Conservation (phyloP, 2,329 filamentous ascomycete species). For the Penicillium concentricum region DNA sequence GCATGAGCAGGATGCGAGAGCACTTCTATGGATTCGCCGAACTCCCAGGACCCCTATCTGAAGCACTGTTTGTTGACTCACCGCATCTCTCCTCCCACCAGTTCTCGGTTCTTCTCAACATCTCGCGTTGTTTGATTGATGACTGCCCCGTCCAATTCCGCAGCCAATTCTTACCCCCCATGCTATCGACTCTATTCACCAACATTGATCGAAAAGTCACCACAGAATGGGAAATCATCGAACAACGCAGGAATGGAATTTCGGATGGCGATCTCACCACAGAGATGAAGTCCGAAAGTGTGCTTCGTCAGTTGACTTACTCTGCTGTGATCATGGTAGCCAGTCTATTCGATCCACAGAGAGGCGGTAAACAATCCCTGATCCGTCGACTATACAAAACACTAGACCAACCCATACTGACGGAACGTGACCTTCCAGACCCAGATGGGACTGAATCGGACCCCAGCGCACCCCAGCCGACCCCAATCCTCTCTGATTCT, state of each 20-base stretch:
- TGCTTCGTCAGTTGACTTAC: slow-evolving; percentile 87
- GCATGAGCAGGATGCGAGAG: slow-evolving; percentile 81
- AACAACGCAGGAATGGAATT: slow-evolving; percentile 56
- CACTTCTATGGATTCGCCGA: slow-evolving; percentile 90
- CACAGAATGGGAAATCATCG: slow-evolving; percentile 79
- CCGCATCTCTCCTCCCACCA: slow-evolving; percentile 86
- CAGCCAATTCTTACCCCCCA: slow-evolving; percentile 76
- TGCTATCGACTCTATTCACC: slow-evolving; percentile 77
- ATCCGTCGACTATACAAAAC: background rate
- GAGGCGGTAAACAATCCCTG: slow-evolving; percentile 53
- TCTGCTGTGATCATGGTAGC: slow-evolving; percentile 90
- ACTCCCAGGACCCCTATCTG: slow-evolving; percentile 76
- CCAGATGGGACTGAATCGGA: slow-evolving; percentile 37
- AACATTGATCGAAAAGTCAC: slow-evolving; percentile 87
- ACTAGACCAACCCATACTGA: background rate
- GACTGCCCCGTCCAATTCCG: slow-evolving; percentile 81
- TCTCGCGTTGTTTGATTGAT: slow-evolving; percentile 85
- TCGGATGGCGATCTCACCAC: slow-evolving; percentile 80
- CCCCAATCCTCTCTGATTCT: slow-evolving; percentile 52
- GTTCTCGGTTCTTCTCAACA: slow-evolving; percentile 85
- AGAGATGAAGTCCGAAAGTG: slow-evolving; percentile 98
- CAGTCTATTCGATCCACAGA: slow-evolving; percentile 75
- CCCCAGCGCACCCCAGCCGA: slow-evolving; percentile 32
- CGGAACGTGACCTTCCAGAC: slow-evolving; percentile 23
- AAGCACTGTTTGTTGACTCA: slow-evolving; percentile 80